Evolutionary conservation across 305 asterid genomes (phyloP), one percentile per base, ranked within the genome.

Genomic region (Vinca major): DNA sequence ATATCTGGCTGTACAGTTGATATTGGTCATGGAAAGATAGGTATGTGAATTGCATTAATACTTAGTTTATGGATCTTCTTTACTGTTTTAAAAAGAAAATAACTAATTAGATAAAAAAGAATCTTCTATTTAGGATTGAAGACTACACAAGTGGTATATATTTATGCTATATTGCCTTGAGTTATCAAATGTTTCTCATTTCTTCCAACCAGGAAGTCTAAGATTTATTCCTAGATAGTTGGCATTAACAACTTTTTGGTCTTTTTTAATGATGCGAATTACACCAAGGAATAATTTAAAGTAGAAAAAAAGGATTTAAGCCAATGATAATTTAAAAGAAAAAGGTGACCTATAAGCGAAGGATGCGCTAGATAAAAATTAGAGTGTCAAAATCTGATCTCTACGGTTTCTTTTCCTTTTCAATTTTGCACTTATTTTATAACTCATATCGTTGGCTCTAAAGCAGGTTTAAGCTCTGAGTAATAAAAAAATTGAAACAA

Each of bases 1-100:
- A 92, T 92, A 79, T 92, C 98, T 10, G 98, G 98, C 71, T 92
- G 98, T 83, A 80, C 95, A 20, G 92, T 92, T 74, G 98, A 90
- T 75, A 83, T 92, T 50, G 98, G 98, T 37, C 97, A 92, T 77
- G 98, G 97, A 63, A 90, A 88, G 82, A 85, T 87, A 69, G 97
- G 97, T 91, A 88, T 45, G 67, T 75, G 58, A 44, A 63, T 65
- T 14, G 40, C 39, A 44, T 64, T 57, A 66, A 12, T 1, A 50
- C 48, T 68, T 57, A 33, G 0, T 58, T 40, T 45, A 49, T 37
- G 7, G 47, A 13, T 5, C 36, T 56, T 19, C n/a, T 45, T 60
- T 21, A 20, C 21, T 67, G 8, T 40, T 40, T 6, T 40, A 2
- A 62, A 17, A 17, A 43, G 53, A 20, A 9, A 52, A 12, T 39